Conservation (phyloP, 2,329 filamentous ascomycete species). For the Akanthomyces muscarius region DNA sequence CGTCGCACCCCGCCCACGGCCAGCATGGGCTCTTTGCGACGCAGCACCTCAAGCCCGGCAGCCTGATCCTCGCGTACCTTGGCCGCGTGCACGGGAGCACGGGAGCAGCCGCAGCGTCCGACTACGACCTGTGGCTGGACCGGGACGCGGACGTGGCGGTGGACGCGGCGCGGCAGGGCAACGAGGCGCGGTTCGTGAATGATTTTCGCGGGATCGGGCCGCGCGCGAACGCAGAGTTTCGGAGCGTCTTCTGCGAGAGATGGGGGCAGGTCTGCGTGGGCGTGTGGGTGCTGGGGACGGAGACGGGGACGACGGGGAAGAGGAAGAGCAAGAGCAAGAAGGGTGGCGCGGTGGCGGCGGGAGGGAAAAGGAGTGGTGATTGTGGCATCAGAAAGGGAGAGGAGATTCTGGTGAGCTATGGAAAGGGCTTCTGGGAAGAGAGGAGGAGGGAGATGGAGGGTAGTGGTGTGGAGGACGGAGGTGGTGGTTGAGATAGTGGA, state of each 20-base stretch:
- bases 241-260: constrained; percentile 52
- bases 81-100: constrained; percentile 50
- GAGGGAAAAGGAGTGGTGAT: constrained; percentile 14
- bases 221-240: constrained; percentile 56
- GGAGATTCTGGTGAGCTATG: constrained; percentile 64
- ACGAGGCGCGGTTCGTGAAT: constrained; percentile 64
- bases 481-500: background rate
- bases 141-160: constrained; percentile 53
- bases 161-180: constrained; percentile 55
- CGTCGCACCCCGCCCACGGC: constrained; percentile 52
- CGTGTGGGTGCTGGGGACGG: constrained; percentile 45
- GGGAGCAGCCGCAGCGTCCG: constrained; percentile 30
- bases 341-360: constrained; percentile 24
- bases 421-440: constrained; percentile 61
- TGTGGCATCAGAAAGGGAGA: constrained; percentile 52
- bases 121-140: constrained; percentile 64
- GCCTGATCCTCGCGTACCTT: constrained; percentile 58
- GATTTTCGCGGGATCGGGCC: constrained; percentile 58
- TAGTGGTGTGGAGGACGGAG: background rate
- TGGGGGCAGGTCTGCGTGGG: constrained; percentile 52
- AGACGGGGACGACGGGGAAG: background rate
- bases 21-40: constrained; percentile 60
- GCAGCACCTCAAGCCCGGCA: constrained; percentile 47
- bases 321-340: constrained; percentile 20
- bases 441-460: constrained; percentile 31